These are phyloP conservation scores for Pseudonitzschia multiseries DNA, from an alignment of 108 stramenopile genomes.

Conservation along the genomic window DNA sequence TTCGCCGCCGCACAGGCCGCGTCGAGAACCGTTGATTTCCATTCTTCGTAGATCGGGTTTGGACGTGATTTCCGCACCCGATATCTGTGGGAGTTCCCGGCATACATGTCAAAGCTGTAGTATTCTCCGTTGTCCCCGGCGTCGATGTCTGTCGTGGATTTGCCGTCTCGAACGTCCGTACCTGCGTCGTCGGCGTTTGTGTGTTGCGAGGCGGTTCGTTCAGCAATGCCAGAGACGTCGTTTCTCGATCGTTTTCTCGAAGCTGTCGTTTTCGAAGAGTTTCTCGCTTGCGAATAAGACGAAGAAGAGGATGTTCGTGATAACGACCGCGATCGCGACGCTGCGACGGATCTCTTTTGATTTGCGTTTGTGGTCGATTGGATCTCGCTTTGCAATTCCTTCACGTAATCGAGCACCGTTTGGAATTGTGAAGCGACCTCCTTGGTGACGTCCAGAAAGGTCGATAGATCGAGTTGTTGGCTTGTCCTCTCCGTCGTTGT, in stretches of 20 bases:
- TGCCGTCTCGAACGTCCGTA: background rate
- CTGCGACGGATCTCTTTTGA: background rate
- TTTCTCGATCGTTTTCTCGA: constrained; percentile 9
- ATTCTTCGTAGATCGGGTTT: background rate
- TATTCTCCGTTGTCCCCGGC: background rate
- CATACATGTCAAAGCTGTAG: no score
- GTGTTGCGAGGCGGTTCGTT: background rate
- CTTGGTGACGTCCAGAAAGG: constrained; percentile 15
- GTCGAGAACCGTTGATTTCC: background rate
- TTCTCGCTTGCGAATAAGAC: background rate
- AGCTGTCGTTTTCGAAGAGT: background rate
- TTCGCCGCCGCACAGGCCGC: background rate
- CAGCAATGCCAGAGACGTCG: background rate
- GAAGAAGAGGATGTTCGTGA: background rate
- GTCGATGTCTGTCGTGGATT: background rate
- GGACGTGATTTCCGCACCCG: constrained; percentile 1
- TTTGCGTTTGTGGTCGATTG: background rate
- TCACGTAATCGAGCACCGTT: constrained; percentile 7
- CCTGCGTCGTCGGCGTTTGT: background rate
- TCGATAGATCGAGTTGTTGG: constrained; percentile 1
- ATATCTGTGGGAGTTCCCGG: no score
- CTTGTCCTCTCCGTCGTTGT: background rate
- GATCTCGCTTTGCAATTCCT: background rate
- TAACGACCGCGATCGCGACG: background rate
- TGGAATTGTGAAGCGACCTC: background rate